Evolutionary conservation across 2,329 filamentous ascomycete genomes (phyloP), one percentile per base, ranked within the genome.

Genomic region (Arthrinium phaeospermum): DNA sequence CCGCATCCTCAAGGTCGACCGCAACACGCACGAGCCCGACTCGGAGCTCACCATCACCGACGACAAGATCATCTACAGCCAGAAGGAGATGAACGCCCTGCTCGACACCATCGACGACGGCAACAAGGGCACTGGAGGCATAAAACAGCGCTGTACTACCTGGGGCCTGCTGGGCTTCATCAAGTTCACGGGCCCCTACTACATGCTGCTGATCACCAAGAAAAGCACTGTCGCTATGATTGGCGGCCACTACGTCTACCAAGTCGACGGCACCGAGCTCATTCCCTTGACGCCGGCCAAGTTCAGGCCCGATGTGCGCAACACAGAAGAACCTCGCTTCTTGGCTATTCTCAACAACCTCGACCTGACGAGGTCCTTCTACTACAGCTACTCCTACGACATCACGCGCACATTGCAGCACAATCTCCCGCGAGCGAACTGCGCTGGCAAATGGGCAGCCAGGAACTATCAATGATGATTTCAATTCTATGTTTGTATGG

Each of bases 381-480:
- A 99, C 83, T 99, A 98, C 85, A 98, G 96, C 84, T 98, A 98
- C 81, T 97, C 96, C 0, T 99, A 99, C 83, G 94, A 99, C 80
- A 93, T 98, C 76, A 99, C 96, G 0, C 90, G 92, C 71, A 97
- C 95, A 0, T 85, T 99, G 67, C 96, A 99, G 81, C 91, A 96
- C 79, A 99, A 99, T 99, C 73, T 92, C 91, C 27, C 89, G 91
- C 45, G 95, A 98, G 82, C 89, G 96, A 51, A 87, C 89, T 68
- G 91, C 92, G 3, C 83, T 97, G 69, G 88, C 90, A 44, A 86
- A 91, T 73, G 94, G 93, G 0, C 83, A 87, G 16, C 85, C 89
- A 1, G 88, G 89, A 41, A 86, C 88, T 8, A 85, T 87, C 53
- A 85, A 88, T 41, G 88, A 89, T 45, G 90, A 95, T 76, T 93